phyloP scores from a whole-genome alignment of 2,329 filamentous ascomycete species.

The Hypoxylon sp. region DNA sequence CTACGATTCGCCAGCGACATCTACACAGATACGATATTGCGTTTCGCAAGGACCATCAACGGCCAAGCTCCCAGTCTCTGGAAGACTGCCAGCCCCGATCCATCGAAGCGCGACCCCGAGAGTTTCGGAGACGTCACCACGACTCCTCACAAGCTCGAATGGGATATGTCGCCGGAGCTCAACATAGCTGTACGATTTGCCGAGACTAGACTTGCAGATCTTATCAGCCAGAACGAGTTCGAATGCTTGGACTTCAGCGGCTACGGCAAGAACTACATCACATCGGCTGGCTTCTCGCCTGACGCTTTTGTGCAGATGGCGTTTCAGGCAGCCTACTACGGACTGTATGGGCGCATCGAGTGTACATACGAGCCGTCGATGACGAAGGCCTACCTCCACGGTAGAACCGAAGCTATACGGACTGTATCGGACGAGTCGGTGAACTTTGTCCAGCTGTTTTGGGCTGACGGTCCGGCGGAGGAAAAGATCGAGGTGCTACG shows the following conservation, averaged over 20 bases:
- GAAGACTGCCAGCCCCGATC: slow-evolving; percentile 90
- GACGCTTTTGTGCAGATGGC: slow-evolving; percentile 99
- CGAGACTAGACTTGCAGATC: slow-evolving; percentile 89
- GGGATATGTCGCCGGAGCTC: slow-evolving; percentile 95
- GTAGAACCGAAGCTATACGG: slow-evolving; percentile 91
- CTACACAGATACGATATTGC: slow-evolving; percentile 96
- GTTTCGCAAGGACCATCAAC: slow-evolving; percentile 95
- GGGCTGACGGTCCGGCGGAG: slow-evolving; percentile 85
- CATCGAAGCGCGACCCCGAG: slow-evolving; percentile 86
- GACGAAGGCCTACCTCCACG: slow-evolving; percentile 94
- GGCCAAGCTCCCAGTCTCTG: slow-evolving; percentile 90
- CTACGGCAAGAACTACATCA: slow-evolving; percentile 98
- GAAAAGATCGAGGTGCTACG: slow-evolving; percentile 86
- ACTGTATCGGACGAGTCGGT: slow-evolving; percentile 83
- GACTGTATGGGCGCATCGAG: slow-evolving; percentile 90
- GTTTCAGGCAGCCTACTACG: slow-evolving; percentile 97
- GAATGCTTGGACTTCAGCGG: slow-evolving; percentile 85
- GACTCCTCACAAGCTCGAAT: slow-evolving; percentile 94
- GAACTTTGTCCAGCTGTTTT: slow-evolving; percentile 93
- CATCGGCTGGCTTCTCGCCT: slow-evolving; percentile 93
- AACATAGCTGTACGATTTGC: slow-evolving; percentile 92
- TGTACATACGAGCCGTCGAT: slow-evolving; percentile 98
- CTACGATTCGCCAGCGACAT: slow-evolving; percentile 94
- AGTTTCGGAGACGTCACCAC: slow-evolving; percentile 94
- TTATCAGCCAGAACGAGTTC: slow-evolving; percentile 97